Percentiles rank a stretch among this genome's conserved stretches.
These are phyloP conservation scores for Fragilaria radians DNA, from an alignment of 108 stramenopile species.

Conservation along the genomic window DNA sequence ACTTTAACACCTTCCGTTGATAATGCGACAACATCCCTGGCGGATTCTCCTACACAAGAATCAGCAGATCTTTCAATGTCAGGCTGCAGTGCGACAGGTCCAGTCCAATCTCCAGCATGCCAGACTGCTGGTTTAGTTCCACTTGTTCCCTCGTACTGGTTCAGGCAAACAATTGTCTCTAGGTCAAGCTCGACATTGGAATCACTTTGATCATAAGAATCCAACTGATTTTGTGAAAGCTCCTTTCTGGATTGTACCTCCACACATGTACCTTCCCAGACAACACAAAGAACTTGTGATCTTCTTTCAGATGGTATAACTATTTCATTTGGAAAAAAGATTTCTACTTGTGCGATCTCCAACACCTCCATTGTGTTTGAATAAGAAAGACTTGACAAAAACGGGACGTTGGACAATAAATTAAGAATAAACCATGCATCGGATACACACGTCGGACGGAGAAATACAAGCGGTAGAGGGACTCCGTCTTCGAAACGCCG, in stretches of 20 bases:
- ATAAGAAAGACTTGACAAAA: slow-evolving; percentile 78
- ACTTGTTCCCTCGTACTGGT: slow-evolving; percentile 4
- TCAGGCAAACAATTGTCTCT: slow-evolving; percentile 5
- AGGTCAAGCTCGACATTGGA: slow-evolving; percentile 42
- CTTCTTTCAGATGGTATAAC: slow-evolving; percentile 54
- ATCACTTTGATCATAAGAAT: not conserved
- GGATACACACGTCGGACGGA: slow-evolving; percentile 74
- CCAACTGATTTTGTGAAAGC: not conserved
- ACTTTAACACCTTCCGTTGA: slow-evolving; percentile 83
- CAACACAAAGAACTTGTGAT: slow-evolving; percentile 52
- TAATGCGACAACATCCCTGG: slow-evolving; percentile 69
- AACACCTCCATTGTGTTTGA: slow-evolving; percentile 81
- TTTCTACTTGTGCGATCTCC: slow-evolving; percentile 69
- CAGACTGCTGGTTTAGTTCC: slow-evolving; percentile 42
- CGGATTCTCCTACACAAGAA: slow-evolving; percentile 14
- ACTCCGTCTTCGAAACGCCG: slow-evolving; percentile 60
- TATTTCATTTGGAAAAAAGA: slow-evolving; percentile 47
- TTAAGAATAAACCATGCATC: slow-evolving; percentile 89
- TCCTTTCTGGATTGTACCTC: slow-evolving; percentile 23
- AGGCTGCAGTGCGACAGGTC: slow-evolving; percentile 75
- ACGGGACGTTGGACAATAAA: slow-evolving; percentile 74
- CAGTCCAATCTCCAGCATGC: slow-evolving; percentile 90
- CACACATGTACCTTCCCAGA: slow-evolving; percentile 85
- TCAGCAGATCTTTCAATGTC: slow-evolving; percentile 44
- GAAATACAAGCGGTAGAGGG: slow-evolving; percentile 51